Evolutionary conservation across 2,329 filamentous ascomycete genomes (phyloP).

Genomic region (Aureobasidium sp.): DNA sequence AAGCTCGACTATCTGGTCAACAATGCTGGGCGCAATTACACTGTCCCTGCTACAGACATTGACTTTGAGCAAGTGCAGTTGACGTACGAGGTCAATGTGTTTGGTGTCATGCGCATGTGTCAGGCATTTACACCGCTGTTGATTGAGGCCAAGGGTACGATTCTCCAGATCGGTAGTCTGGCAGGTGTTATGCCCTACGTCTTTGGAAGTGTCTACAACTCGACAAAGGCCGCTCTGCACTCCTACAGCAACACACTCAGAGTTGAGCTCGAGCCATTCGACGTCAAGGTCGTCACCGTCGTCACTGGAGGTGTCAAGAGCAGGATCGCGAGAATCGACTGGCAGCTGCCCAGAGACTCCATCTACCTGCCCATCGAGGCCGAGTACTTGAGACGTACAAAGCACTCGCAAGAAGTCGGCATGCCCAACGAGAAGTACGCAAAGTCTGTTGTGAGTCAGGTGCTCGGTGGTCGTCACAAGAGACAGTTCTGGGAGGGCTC

Average conservation of each 20-base stretch:
- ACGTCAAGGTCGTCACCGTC: constrained; percentile 39
- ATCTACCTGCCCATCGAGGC: constrained; percentile 45
- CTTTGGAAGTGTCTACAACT: constrained; percentile 44
- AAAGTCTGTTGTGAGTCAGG: constrained; percentile 44
- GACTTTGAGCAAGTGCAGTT: constrained; percentile 39
- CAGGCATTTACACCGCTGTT: constrained; percentile 49
- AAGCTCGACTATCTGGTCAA: constrained; percentile 51
- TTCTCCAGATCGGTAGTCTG: constrained; percentile 33
- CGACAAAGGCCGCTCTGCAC: constrained; percentile 52
- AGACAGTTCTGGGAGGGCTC: constrained; percentile 47
- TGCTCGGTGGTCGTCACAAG: constrained; percentile 34
- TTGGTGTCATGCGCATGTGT: constrained; percentile 50
- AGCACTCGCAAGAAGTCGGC: constrained; percentile 45
- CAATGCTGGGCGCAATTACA: constrained; percentile 51
- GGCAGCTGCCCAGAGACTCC: constrained; percentile 39
- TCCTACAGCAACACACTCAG: constrained; percentile 50
- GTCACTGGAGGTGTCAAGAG: constrained; percentile 54
- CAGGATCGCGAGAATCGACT: constrained; percentile 47
- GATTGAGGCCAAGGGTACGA: constrained; percentile 33
- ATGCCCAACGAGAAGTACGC: constrained; percentile 49
- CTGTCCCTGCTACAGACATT: constrained; percentile 49
- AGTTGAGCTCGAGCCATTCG: constrained; percentile 47
- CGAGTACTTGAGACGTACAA: constrained; percentile 44
- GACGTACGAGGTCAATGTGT: constrained; percentile 48
- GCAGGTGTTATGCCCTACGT: constrained; percentile 38